Conservation (phyloP, 2,329 filamentous ascomycete genomes). For the Mycosphaerella sp. region DNA sequence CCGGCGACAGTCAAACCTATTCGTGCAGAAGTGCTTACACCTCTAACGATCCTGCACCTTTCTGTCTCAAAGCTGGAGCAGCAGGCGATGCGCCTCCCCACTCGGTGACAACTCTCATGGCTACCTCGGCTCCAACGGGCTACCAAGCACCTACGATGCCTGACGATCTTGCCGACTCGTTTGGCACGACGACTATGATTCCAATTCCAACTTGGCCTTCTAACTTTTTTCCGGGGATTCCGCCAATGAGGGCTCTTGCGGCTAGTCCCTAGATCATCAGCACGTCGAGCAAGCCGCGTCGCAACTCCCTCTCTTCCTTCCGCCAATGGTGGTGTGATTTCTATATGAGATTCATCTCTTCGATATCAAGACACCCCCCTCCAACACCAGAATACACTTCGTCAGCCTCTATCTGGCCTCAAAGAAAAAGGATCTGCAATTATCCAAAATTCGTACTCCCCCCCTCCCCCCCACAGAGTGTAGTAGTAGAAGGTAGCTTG, state of each 20-base stretch:
- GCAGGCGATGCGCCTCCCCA: slow-evolving; percentile 24
- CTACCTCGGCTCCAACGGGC: slow-evolving; percentile 34
- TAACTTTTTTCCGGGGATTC: slow-evolving; percentile 36
- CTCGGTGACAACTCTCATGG: slow-evolving; percentile 32
- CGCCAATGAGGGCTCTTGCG: slow-evolving; percentile 27
- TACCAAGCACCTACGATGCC: slow-evolving; percentile 38
- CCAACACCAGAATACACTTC: no score
- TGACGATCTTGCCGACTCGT: slow-evolving; percentile 28
- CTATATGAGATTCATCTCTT: neutral
- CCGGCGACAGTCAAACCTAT: slow-evolving; percentile 38
- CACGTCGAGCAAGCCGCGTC: neutral
- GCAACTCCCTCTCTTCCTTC: neutral
- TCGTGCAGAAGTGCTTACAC: slow-evolving; percentile 45
- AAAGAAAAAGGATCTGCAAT: no score
- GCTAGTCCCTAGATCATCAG: neutral
- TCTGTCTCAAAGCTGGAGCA: slow-evolving; percentile 39
- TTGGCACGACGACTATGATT: slow-evolving; percentile 34
- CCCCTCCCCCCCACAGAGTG: no score
- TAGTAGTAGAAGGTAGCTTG: no score
- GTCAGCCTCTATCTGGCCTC: no score
- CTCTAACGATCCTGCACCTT: slow-evolving; percentile 35
- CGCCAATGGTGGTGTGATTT: no score
- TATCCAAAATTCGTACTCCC: no score
- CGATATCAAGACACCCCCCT: neutral
- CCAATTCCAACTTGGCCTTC: slow-evolving; percentile 39